phyloP scores from a whole-genome alignment of 225 moss, liverwort and hornwort genomes.

The Physcomitrellopsis africana region DNA sequence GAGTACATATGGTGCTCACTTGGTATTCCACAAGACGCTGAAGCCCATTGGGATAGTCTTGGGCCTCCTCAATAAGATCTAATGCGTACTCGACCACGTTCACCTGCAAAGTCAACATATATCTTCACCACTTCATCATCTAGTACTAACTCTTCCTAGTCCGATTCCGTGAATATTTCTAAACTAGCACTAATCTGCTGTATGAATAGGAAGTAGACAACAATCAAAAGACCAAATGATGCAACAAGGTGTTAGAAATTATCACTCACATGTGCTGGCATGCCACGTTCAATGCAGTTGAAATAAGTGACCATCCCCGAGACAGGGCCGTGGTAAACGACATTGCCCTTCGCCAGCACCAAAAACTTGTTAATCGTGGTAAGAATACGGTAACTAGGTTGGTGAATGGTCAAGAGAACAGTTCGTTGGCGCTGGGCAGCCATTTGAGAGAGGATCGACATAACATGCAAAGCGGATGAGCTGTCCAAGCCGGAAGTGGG shows the following conservation, averaged over 20 bases:
- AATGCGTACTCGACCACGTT: conserved; percentile 64
- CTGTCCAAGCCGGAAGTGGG: conserved; percentile 70
- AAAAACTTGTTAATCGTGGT: conserved; percentile 48
- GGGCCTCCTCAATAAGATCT: conserved; percentile 52
- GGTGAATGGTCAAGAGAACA: conserved; percentile 64
- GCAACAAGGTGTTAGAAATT: neutral
- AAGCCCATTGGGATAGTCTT: conserved; percentile 44
- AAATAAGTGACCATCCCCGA: conserved; percentile 29
- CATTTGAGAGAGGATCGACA: conserved; percentile 48
- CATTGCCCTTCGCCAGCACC: conserved; percentile 55
- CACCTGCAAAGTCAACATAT: conserved; percentile 36
- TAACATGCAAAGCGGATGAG: conserved; percentile 56
- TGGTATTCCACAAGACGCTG: conserved; percentile 35
- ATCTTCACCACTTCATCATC: no score
- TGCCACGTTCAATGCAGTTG: conserved; percentile 15
- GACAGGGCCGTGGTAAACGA: conserved; percentile 51
- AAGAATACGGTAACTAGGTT: conserved; percentile 60
- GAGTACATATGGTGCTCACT: conserved; percentile 31
- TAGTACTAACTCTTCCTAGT: no score
- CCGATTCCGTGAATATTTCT: no score
- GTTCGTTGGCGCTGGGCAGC: conserved; percentile 47
- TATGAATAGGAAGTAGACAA: neutral
- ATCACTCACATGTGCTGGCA: conserved; percentile 28
- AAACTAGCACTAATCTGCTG: no score
- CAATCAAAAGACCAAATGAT: neutral